A percentile compares a stretch with the other conserved stretches of the same genome.
phyloP scores from a whole-genome alignment of 306 rosid species.

The Mimosa bimucronata region DNA sequence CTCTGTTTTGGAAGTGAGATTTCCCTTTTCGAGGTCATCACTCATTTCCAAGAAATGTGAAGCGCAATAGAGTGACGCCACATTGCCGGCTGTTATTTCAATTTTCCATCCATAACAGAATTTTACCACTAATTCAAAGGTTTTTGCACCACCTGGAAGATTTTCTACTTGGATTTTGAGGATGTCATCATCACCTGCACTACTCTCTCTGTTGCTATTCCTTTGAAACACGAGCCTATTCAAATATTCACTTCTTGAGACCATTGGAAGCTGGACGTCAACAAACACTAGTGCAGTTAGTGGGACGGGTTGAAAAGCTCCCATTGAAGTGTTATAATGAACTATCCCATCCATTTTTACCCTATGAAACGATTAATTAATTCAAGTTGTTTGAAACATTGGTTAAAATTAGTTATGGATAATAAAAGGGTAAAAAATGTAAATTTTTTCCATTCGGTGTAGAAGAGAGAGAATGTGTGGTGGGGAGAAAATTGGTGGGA shows the following conservation, averaged over 20 bases:
- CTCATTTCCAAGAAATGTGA: conserved; percentile 81
- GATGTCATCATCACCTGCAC: background rate
- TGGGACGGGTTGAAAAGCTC: background rate
- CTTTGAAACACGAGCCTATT: conserved; percentile 67
- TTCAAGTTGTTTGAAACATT: no score
- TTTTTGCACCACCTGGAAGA: conserved; percentile 71
- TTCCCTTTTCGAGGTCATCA: conserved; percentile 68
- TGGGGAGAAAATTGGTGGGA: no score
- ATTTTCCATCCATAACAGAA: conserved; percentile 86
- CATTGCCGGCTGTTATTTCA: conserved; percentile 61
- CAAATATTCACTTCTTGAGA: conserved; percentile 74
- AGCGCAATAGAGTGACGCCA: conserved; percentile 67
- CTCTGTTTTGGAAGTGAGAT: conserved; percentile 71
- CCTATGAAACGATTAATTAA: no score
- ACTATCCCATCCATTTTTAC: no score
- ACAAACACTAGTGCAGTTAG: background rate
- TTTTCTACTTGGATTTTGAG: conserved; percentile 57
- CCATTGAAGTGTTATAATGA: background rate
- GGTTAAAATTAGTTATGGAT: no score
- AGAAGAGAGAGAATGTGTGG: no score
- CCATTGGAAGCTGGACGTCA: conserved; percentile 71
- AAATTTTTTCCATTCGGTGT: no score
- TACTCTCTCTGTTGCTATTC: conserved; percentile 40
- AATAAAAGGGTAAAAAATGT: no score
- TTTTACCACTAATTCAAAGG: conserved; percentile 63